Evolutionary conservation across 2,329 filamentous ascomycete genomes (phyloP), one percentile per base, ranked within the genome.

Genomic region (Chaetomiaceae sp.): DNA sequence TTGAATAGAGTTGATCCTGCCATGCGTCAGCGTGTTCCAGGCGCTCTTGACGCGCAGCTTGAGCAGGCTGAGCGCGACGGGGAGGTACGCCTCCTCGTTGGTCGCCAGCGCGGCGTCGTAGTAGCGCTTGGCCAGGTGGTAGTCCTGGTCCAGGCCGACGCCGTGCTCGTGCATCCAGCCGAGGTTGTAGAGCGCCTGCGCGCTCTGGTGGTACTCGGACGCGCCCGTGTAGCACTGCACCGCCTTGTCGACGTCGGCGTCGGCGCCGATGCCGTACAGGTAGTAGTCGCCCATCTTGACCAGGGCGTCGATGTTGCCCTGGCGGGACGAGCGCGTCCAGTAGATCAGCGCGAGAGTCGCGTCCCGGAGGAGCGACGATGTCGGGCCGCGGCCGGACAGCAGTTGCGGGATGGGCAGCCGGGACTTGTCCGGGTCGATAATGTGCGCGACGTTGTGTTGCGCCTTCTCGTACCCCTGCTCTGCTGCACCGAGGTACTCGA

Each of bases 81-180:
- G 94, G 0, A 97, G 78, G 67, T 97, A 97, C 0, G 94, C 91
- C 70, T 99, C 95, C 45, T 85, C 80, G 64, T 96, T 99, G 0
- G 92, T 91, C 65, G 91, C 89, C 27, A 96, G 75, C 1, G 94
- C 92, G 56, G 94, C 81, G 64, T 99, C 94, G 66, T 99, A 99
- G 71, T 91, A 96, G 50, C 94, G 80, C 72, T 99, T 99, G 2
- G 95, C 94, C 53, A 99, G 83, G 66, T 99, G 94, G 68, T 95
- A 99, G 67, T 99, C 94, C 68, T 99, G 94, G 51, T 88, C 87
- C 19, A 97, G 81, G 2, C 91, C 90, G 46, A 97, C 79, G 7
- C 94, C 94, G 65, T 97, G 96, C 71, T 99, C 94, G 66, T 99
- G 91, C 92, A 99, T 97, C 94, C 94, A 99, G 5, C 94, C 95